A percentile compares a stretch with the other conserved stretches of the same genome.
Conservation (phyloP, 371 early-diverging fungal species). For the Mucor saturninus region DNA sequence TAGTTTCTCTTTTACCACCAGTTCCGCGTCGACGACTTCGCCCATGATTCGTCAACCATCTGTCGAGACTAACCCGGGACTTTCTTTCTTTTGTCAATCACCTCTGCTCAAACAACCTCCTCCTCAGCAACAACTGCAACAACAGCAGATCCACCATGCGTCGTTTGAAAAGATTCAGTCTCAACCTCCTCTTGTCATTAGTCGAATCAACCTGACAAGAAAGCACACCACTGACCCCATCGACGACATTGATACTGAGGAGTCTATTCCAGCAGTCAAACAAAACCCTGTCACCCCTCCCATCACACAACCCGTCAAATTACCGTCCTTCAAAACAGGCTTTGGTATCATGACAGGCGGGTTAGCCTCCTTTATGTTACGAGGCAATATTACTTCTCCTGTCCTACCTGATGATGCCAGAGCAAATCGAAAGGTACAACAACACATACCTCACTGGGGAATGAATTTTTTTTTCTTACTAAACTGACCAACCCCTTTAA, state of each 20-base stretch:
- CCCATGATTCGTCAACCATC: slow-evolving; percentile 34
- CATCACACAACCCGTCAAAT: neutral
- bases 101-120: slow-evolving; percentile 1
- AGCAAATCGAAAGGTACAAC: slow-evolving; percentile 44
- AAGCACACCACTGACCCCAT: neutral
- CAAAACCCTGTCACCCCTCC: neutral
- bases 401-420: slow-evolving; percentile 40
- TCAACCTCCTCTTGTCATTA: slow-evolving; percentile 27
- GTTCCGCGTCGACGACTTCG: slow-evolving; percentile 16
- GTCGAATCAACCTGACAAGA: slow-evolving; percentile 21
- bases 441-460: neutral
- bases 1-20: slow-evolving; percentile 5
- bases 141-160: slow-evolving; percentile 1
- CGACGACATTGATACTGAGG: slow-evolving; percentile 12
- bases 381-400: slow-evolving; percentile 13
- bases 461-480: neutral
- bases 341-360: slow-evolving; percentile 15
- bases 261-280: neutral
- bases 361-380: slow-evolving; percentile 26
- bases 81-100: slow-evolving; percentile 34
- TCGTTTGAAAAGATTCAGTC: slow-evolving; percentile 14
- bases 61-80: slow-evolving; percentile 26
- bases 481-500: neutral
- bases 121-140: slow-evolving; percentile 6
- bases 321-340: slow-evolving; percentile 18